Evolutionary conservation across 306 rosid species (phyloP), one percentile per base, ranked within the genome.

Genomic region (Medicago truncatula): DNA sequence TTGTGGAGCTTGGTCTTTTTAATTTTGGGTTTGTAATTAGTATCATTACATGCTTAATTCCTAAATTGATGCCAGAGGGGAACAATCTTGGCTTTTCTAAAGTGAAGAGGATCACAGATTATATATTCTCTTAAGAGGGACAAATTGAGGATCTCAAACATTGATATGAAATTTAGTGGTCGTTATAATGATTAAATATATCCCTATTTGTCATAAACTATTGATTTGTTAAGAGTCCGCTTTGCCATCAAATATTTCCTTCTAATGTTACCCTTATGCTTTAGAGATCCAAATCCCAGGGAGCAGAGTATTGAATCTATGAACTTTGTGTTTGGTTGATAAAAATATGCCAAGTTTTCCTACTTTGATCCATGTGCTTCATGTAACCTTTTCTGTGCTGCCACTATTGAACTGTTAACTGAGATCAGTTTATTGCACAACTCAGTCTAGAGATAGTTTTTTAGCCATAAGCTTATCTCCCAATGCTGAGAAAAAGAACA

Each of bases 381-480:
- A 36, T 17, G 46, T 36, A 62, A 62, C 68, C 46, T 15, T 62
- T 62, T 62, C 7, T n/a, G 25, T 62, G 43, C 36, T 36, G 46
- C 68, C 44, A 4, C 68, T 62, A 62, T 34, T 9, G 18, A 62
- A 62, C 49, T 64, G 70, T 64, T 41, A 16, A 38, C 28, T 1
- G 47, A 38, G 49, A 8, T n/a, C 38, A 67, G 54, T 67, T 67
- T 67, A 53, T 78, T 2, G 60, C 21, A 5, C 36, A 71, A 63
- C 28, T 71, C 67, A 8, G 50, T 53, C 65, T 69, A 58, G 60
- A 50, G 47, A 34, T 49, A 70, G 72, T 8, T 38, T 62, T 71
- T 15, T 16, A 23, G 65, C 63, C 50, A 39, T 52, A 38, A 41
- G 64, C 53, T 36, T 63, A 40, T 63, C 69, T 38, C 49, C 25